A percentile compares a stretch with the other conserved stretches of the same genome.
Conservation (phyloP, 352 stramenopile genomes). For the Pythium insidiosum region DNA sequence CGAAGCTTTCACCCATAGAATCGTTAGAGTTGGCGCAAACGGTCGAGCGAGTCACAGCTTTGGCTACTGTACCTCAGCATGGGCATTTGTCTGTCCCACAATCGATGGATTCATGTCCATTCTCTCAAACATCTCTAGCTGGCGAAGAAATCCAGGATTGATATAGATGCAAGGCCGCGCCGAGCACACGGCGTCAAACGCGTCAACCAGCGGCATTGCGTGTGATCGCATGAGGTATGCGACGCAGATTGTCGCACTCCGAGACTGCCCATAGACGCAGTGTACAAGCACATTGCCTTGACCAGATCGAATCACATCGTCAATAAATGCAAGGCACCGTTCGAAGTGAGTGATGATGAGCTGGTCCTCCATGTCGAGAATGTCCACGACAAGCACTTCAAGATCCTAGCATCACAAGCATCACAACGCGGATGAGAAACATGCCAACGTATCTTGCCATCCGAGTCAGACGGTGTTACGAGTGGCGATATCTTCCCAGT, state of each 20-base stretch:
- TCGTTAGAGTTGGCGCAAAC: too few relatives aligned
- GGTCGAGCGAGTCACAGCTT: neutral
- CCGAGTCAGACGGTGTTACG: conserved; percentile 13
- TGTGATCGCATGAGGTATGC: conserved; percentile 60
- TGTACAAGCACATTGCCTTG: conserved; percentile 40
- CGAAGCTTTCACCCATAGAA: conserved; percentile 21
- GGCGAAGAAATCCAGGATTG: conserved; percentile 61
- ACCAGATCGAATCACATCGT: neutral
- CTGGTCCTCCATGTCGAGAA: conserved; percentile 74
- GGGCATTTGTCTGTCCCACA: conserved; percentile 34
- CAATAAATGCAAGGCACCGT: conserved; percentile 25
- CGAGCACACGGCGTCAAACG: conserved; percentile 48
- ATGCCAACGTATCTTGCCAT: too few relatives aligned
- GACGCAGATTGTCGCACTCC: conserved; percentile 63
- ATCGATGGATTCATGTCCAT: conserved; percentile 39
- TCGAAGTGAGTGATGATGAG: conserved; percentile 57
- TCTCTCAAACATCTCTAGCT: conserved; percentile 58
- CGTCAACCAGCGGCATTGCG: conserved; percentile 26
- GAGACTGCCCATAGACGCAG: conserved; percentile 75
- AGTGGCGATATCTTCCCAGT: conserved; percentile 41
- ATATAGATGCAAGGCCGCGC: conserved; percentile 73
- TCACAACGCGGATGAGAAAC: too few relatives aligned
- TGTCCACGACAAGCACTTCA: conserved; percentile 41
- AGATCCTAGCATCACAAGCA: conserved; percentile 14
- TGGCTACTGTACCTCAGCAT: conserved; percentile 27